Conservation (phyloP, 345 rosid genomes). For the Eutrema heterophyllum region DNA sequence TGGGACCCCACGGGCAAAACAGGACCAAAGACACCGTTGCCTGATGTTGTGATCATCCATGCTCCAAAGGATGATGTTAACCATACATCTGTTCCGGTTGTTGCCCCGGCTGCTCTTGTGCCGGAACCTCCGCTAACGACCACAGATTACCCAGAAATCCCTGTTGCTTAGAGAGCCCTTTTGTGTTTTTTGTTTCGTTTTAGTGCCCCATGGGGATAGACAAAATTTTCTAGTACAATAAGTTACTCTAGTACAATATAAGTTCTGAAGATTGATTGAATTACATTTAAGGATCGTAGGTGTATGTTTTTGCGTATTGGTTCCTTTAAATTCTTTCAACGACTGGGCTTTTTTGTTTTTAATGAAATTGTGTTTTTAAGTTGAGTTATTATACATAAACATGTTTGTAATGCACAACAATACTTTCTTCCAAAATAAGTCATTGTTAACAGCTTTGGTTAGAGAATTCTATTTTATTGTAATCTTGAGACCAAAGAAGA, state of each 20-base stretch:
- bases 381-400: background rate
- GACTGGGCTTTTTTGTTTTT: background rate
- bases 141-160: slow-evolving; percentile 10
- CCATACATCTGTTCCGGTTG: slow-evolving; percentile 3
- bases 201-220: background rate
- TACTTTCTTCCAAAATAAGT: too few relatives aligned
- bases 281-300: background rate
- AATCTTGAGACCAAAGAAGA: background rate
- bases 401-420: too few relatives aligned
- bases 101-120: background rate
- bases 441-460: too few relatives aligned
- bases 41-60: slow-evolving; percentile 77
- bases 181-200: background rate
- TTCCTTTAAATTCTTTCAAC: background rate
- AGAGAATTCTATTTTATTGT: too few relatives aligned
- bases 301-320: background rate
- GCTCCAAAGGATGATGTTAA: slow-evolving; percentile 67
- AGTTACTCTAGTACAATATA: background rate
- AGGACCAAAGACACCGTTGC: slow-evolving; percentile 73
- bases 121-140: background rate
- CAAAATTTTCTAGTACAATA: background rate
- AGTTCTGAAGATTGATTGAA: background rate
- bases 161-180: background rate
- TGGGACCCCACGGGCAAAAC: slow-evolving; percentile 86
- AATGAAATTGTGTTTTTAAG: background rate